phyloP scores from a whole-genome alignment of 2,329 filamentous ascomycete genomes.

The Apiospora malaysiana region DNA sequence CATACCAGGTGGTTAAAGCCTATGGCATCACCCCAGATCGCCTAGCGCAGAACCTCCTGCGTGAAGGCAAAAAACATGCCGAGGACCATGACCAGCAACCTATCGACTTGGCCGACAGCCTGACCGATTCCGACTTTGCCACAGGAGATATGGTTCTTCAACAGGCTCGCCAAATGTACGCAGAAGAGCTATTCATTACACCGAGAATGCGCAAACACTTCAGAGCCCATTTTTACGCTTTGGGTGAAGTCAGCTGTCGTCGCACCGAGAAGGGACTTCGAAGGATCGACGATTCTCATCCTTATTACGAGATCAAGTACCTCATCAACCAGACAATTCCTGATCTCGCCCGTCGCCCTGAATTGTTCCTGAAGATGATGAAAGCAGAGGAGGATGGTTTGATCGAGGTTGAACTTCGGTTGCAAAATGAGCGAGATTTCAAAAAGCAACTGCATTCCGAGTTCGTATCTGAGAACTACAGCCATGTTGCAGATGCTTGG shows the following conservation, averaged over 20 bases:
- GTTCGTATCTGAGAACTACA: conserved; percentile 94
- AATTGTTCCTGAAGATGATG: conserved; percentile 95
- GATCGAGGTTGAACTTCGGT: conserved; percentile 80
- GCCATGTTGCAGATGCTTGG: conserved; percentile 94
- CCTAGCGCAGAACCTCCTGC: conserved; percentile 84
- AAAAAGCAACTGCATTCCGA: conserved; percentile 77
- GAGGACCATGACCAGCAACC: conserved; percentile 84
- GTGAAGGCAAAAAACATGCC: conserved; percentile 78
- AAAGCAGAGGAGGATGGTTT: conserved; percentile 95
- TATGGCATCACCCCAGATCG: conserved; percentile 91
- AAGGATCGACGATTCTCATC: conserved; percentile 92
- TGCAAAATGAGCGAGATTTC: conserved; percentile 79
- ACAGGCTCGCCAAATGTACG: conserved; percentile 85
- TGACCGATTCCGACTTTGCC: conserved; percentile 74
- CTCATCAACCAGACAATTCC: conserved; percentile 85
- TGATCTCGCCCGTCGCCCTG: conserved; percentile 82
- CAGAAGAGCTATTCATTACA: conserved; percentile 87
- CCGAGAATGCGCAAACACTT: conserved; percentile 90
- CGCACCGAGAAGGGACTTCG: conserved; percentile 93
- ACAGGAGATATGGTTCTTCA: conserved; percentile 78
- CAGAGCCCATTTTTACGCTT: conserved; percentile 81
- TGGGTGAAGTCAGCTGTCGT: conserved; percentile 83
- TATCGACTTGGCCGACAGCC: conserved; percentile 83
- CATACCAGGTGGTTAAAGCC: conserved; percentile 82
- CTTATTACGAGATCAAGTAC: conserved; percentile 98